phyloP scores from a whole-genome alignment of 345 rosid genomes.

The Syzygium grande region DNA sequence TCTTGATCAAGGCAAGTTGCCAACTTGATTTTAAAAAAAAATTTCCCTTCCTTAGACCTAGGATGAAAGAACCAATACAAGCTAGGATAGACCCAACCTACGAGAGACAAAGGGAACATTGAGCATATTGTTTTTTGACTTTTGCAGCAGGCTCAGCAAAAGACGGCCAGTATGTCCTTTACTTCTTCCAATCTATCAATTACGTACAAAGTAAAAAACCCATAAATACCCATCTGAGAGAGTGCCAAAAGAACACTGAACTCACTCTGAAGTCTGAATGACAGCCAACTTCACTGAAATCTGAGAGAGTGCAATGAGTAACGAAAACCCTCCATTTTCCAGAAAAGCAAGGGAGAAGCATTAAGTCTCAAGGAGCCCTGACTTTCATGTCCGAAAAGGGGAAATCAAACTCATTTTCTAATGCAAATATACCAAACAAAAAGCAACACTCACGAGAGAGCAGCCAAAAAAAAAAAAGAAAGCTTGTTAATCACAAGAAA shows the following conservation, averaged over 20 bases:
- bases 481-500: neutral
- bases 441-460: neutral
- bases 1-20: neutral
- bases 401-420: neutral
- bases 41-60: neutral
- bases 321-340: neutral
- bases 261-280: neutral
- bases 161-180: neutral
- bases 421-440: neutral
- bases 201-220: conserved; percentile 1
- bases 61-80: neutral
- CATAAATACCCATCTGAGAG: neutral
- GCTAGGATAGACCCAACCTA: neutral
- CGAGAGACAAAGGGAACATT: neutral
- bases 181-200: neutral
- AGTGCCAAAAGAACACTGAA: neutral
- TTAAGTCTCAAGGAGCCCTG: neutral
- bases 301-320: neutral
- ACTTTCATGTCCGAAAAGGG: neutral
- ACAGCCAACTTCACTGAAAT: neutral
- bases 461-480: neutral
- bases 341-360: neutral
- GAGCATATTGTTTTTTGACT: neutral
- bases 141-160: neutral
- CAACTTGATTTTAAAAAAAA: neutral